Base-by-base conservation (phyloP, 345 rosid species). In the Citrus cavaleriei region DNA sequence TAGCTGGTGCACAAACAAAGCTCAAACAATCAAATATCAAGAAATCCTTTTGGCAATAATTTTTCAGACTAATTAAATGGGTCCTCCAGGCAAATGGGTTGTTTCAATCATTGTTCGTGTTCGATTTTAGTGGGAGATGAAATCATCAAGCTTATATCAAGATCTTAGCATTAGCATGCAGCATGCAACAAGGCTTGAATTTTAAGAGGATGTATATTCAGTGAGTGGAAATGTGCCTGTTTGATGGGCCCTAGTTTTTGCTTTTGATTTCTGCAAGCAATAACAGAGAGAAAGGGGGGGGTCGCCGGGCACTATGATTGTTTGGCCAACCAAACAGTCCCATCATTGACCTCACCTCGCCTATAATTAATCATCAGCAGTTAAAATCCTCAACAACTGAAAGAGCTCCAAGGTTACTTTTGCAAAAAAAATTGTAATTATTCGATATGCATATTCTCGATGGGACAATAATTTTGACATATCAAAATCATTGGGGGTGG, bases 61-160 rank as follows among this genome's bases (percentile, higher is more conserved):
- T 59, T 24, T 16, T 42, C 4, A 6, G 58, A 77, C 13, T 65
- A 46, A 46, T 46, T 5, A 14, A 19, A 69, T 80, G 86, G 85
- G 84, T 68, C 84, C 79, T 34, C 79, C 64, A 71, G 68, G 58
- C 37, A 63, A 80, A 72, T 71, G 51, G 73, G 79, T 78, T 72
- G 81, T 70, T 81, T 68, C 83, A 83, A 83, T 85, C 86, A 73
- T 79, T 76, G 82, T 70, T 30, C 55, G 9, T 30, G 61, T 19
- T 14, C 57, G 40, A 68, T 32, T 37, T 46, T n/a, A 59, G 34
- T 49, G 25, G 60, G 22, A 75, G 61, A 75, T 65, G 73, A 76
- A 71, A 68, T 57, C 73, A 76, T 81, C 80, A 77, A 72, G 30
- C 82, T 16, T 32, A 25, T 24, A 62, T 46, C 78, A 75, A 30